These are phyloP conservation scores for Prinsepia uniflora DNA, from an alignment of 306 rosid species.

Conservation along the genomic window DNA sequence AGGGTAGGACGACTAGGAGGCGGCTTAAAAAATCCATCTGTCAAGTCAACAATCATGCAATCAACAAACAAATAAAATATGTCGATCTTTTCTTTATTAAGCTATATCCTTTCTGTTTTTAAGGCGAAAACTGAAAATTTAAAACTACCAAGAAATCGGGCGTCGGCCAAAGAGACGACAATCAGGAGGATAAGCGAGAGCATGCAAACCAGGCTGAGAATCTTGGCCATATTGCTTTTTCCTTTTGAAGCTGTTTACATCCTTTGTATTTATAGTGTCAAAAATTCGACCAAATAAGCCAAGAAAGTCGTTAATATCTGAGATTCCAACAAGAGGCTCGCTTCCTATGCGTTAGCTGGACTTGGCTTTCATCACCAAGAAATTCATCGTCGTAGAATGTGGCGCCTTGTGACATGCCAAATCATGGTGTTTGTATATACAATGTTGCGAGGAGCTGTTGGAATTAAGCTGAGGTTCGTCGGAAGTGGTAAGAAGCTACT, in stretches of 20 bases:
- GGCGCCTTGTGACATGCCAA: neutral
- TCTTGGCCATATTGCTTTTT: constrained; percentile 18
- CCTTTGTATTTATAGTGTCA: neutral
- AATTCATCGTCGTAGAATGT: neutral
- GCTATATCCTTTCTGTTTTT: neutral
- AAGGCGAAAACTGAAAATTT: neutral
- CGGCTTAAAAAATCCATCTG: neutral
- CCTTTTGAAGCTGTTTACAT: neutral
- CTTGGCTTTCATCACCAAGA: neutral
- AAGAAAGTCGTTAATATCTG: neutral
- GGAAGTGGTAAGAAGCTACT: no score
- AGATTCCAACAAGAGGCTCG: neutral
- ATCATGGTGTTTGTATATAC: no score
- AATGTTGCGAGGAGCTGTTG: no score
- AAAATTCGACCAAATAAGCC: neutral
- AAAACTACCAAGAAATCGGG: neutral
- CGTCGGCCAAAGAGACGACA: constrained; percentile 1
- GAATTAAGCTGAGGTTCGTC: no score
- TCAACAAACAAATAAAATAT: neutral
- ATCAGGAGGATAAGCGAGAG: constrained; percentile 16
- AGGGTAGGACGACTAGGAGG: neutral
- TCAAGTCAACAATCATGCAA: neutral
- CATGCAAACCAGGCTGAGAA: constrained; percentile 14
- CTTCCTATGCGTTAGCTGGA: neutral
- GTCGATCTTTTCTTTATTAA: neutral